Evolutionary conservation across 805 yeast species (phyloP).

Genomic region (Spathaspora sp.): DNA sequence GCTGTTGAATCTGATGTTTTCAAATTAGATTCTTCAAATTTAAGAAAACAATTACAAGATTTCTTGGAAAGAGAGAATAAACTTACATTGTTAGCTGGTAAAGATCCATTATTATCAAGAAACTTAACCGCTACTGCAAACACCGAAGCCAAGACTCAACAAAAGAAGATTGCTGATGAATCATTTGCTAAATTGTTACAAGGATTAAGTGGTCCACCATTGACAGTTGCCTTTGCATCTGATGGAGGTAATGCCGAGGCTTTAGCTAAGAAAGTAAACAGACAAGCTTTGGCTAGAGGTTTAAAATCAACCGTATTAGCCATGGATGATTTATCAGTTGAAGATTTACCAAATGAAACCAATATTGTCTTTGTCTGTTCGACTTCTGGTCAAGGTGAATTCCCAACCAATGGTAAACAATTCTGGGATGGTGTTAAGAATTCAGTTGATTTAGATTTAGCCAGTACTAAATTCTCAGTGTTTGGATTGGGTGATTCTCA

Average conservation of each 20-base stretch:
- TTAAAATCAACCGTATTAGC: conserved; percentile 61
- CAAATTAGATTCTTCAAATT: conserved; percentile 78
- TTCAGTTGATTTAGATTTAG: conserved; percentile 61
- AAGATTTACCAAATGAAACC: conserved; percentile 68
- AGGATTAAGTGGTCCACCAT: conserved; percentile 89
- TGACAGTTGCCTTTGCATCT: conserved; percentile 81
- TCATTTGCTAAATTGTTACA: conserved; percentile 77
- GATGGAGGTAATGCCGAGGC: conserved; percentile 89
- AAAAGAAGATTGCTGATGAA: conserved; percentile 64
- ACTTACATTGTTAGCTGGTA: conserved; percentile 68
- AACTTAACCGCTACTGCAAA: conserved; percentile 63
- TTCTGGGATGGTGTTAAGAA: conserved; percentile 71
- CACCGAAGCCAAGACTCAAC: conserved; percentile 53
- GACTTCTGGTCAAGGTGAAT: conserved; percentile 85
- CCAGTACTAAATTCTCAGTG: conserved; percentile 53
- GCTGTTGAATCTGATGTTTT: conserved; percentile 55
- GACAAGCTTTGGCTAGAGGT: conserved; percentile 79
- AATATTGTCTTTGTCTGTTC: conserved; percentile 68
- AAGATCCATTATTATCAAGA: conserved; percentile 73
- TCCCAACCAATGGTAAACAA: conserved; percentile 76
- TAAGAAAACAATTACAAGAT: conserved; percentile 69
- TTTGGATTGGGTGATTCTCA: conserved; percentile 80
- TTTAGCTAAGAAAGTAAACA: conserved; percentile 72
- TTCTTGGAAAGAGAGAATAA: conserved; percentile 90
- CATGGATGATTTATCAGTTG: conserved; percentile 70